Evolutionary conservation across 768 basidiomycete genomes (phyloP).

Genomic region (Kwoniella newhampshirensis): DNA sequence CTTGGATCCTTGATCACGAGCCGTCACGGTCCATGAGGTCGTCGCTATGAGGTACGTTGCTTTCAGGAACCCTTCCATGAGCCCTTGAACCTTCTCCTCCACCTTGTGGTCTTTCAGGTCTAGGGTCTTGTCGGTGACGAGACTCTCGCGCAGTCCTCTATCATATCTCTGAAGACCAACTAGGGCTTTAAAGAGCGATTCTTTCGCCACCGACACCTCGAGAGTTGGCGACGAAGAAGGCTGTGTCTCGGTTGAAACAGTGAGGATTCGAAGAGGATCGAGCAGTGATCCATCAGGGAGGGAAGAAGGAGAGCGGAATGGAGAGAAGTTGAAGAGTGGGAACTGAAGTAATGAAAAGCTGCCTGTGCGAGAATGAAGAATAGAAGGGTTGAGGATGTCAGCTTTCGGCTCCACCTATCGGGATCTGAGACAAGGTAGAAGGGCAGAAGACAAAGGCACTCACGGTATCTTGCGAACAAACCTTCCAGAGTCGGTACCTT

Average conservation of each 20-base stretch:
- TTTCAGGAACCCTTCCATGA: conserved; percentile 4
- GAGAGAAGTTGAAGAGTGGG: too few relatives aligned
- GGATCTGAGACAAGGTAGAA: too few relatives aligned
- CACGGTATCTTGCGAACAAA: conserved; percentile 6
- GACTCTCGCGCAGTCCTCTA: conserved; percentile 6
- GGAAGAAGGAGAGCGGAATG: conserved; percentile 1
- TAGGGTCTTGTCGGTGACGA: not conserved
- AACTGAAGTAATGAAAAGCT: too few relatives aligned
- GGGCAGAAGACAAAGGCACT: not conserved
- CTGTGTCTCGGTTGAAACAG: not conserved
- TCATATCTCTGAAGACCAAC: conserved; percentile 7
- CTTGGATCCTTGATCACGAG: not conserved
- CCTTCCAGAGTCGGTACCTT: conserved; percentile 9
- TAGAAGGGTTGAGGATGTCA: too few relatives aligned
- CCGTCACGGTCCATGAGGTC: not conserved
- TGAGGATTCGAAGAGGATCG: not conserved
- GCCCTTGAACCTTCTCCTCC: not conserved
- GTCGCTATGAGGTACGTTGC: conserved; percentile 6
- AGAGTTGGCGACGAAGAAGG: not conserved
- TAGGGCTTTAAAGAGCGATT: conserved; percentile 6
- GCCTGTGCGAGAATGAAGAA: too few relatives aligned
- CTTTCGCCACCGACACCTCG: too few relatives aligned
- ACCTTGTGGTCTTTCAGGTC: not conserved
- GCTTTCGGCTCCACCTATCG: too few relatives aligned
- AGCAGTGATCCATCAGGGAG: not conserved